Conservation (phyloP, 345 rosid genomes). For the Corchorus capsularis region DNA sequence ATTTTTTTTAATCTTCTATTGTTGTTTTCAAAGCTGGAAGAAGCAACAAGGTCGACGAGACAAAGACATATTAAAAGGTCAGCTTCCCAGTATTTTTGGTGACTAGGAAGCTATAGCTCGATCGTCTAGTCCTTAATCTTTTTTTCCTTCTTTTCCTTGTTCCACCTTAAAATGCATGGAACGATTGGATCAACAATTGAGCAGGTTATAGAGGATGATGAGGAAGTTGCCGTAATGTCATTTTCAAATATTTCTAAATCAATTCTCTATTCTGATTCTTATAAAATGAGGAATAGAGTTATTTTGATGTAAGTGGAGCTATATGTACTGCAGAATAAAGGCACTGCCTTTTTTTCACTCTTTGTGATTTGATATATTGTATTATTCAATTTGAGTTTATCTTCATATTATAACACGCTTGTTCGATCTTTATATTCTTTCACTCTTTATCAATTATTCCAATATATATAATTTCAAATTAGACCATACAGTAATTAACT, state of each 20-base stretch:
- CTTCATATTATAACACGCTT: neutral
- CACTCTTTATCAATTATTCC: neutral
- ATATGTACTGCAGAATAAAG: neutral
- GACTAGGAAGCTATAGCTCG: neutral
- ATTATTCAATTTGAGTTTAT: neutral
- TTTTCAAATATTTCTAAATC: neutral
- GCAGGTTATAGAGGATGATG: neutral
- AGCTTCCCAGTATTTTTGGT: constrained; percentile 1
- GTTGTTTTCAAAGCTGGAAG: neutral
- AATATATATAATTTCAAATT: neutral
- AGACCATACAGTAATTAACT: neutral
- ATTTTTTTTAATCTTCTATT: neutral
- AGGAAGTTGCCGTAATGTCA: neutral
- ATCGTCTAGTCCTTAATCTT: neutral
- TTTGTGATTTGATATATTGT: neutral
- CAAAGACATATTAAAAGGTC: neutral
- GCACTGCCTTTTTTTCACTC: neutral
- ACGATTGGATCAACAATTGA: neutral
- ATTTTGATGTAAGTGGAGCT: neutral
- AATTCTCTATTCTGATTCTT: neutral
- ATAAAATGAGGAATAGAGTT: neutral
- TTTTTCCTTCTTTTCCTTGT: neutral
- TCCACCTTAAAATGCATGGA: neutral
- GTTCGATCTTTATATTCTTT: neutral
- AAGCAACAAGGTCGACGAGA: neutral